A percentile compares a stretch with the other conserved stretches of the same genome.
These are phyloP conservation scores for Pseudomonodictys pantanalensis DNA, from an alignment of 495 filamentous ascomycete genomes.

Conservation along the genomic window DNA sequence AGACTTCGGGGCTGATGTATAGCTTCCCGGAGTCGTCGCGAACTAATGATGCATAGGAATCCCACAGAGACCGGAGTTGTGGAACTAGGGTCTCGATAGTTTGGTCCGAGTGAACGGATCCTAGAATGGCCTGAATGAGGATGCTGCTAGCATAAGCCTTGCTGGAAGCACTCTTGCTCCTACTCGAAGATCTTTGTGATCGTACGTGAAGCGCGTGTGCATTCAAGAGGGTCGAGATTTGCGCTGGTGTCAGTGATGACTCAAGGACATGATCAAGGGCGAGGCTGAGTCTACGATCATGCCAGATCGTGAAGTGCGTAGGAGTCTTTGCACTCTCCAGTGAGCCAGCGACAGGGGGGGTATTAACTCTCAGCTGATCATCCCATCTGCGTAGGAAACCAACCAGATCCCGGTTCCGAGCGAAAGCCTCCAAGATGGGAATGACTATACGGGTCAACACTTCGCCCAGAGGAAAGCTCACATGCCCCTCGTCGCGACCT, in stretches of 20 bases:
- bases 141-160: constrained; percentile 9
- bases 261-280: constrained; percentile 15
- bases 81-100: constrained; percentile 4
- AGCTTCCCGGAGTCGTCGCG: neutral
- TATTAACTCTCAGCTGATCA: constrained; percentile 48
- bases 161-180: neutral
- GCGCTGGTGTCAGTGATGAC: constrained; percentile 18
- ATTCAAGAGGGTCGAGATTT: constrained; percentile 19
- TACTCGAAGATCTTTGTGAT: neutral
- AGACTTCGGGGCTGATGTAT: neutral
- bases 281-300: neutral
- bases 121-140: constrained; percentile 14
- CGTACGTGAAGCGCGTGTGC: neutral
- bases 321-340: no score
- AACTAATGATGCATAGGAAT: neutral
- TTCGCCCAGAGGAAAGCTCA: neutral
- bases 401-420: constrained; percentile 60
- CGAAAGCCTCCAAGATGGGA: constrained; percentile 61
- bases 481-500: no score
- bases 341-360: neutral
- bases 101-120: constrained; percentile 8
- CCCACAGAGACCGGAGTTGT: constrained; percentile 2
- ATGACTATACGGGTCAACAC: constrained; percentile 40
- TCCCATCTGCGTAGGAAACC: constrained; percentile 68
- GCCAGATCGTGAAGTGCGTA: constrained; percentile 17